phyloP scores from a whole-genome alignment of 495 filamentous ascomycete species.

The Aspergillus leporis region DNA sequence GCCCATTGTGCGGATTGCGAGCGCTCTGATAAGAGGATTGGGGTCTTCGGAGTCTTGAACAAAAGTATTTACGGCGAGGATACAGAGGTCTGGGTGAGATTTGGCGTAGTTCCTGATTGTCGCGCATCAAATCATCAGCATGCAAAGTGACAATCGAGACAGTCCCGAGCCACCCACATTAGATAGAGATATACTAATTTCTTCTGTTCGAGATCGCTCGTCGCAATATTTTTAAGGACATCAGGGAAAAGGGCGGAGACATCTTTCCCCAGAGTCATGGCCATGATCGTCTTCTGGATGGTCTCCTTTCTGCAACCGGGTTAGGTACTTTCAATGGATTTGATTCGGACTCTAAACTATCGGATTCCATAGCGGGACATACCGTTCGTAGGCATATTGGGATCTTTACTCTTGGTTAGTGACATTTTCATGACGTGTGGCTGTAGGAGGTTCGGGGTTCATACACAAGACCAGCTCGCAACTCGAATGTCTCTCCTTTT shows the following conservation, averaged over 20 bases:
- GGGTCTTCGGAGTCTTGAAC: conserved; percentile 99
- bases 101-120: conserved; percentile 93
- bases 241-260: conserved; percentile 97
- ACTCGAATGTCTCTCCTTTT: conserved; percentile 98
- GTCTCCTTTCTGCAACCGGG: conserved; percentile 75
- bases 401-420: conserved; percentile 54
- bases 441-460: conserved; percentile 26
- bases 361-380: conserved; percentile 22
- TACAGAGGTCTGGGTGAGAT: conserved; percentile 98
- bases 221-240: conserved; percentile 98
- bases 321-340: conserved; percentile 27
- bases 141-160: not conserved
- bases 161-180: conserved; percentile 62
- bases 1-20: conserved; percentile 99
- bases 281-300: conserved; percentile 99
- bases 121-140: conserved; percentile 14
- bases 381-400: conserved; percentile 97
- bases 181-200: conserved; percentile 99
- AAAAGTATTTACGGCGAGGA: conserved; percentile 98
- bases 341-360: too few species aligned
- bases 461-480: conserved; percentile 90
- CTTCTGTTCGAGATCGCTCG: conserved; percentile 93
- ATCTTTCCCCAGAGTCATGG: conserved; percentile 98
- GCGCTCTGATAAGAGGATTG: conserved; percentile 90
- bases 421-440: conserved; percentile 12